Base-by-base conservation (phyloP, 2,329 filamentous ascomycete genomes). In the Trichophyton mentagrophytes region DNA sequence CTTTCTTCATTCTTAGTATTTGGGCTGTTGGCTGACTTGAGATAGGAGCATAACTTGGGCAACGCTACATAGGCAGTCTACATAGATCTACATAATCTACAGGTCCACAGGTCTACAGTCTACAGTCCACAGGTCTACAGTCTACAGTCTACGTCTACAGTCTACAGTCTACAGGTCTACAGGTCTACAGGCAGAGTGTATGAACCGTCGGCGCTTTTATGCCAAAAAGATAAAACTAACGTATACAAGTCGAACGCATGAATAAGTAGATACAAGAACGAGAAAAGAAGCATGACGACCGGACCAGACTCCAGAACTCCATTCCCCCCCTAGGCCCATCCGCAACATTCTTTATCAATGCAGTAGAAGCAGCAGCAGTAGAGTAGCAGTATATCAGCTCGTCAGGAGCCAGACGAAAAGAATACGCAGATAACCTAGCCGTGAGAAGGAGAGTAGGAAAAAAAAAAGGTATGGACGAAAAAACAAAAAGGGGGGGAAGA, bases 1-100 rank as follows among this genome's bases (percentile, higher is more conserved):
- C 3, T 13, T 44, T 33, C 8, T 33, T 33, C 8, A 7, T 6
- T 9, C 1, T 33, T 33, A 3, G 3, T 33, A 9, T 33, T 4
- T 6, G 30, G 1, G 30, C 1, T 33, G 30, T 33, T 33, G 30
- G 11, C 33, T 38, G 33, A 33, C 30, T 13, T 57, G 30, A 44
- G 9, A 27, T n/a, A 58, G 56, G 56, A 58, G 42, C 56, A 58
- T 44, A 40, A 22, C 36, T n/a, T 58, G 36, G 56, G 56, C 38
- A 58, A 58, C 36, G 38, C 51, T 38, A 15, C n/a, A 13, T 56
- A 30, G 25, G 25, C 25, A 27, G 27, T 22, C 22, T 22, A 22
- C 22, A 22, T 22, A 22, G 22, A 0, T 3, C 17, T 17, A 17
- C 17, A 17, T 17, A 17, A 17, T 17, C 17, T 17, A 17, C 17